Evolutionary conservation across 352 stramenopile genomes (phyloP), one percentile per base, ranked within the genome.

Genomic region (Thalassiosira exigua): DNA sequence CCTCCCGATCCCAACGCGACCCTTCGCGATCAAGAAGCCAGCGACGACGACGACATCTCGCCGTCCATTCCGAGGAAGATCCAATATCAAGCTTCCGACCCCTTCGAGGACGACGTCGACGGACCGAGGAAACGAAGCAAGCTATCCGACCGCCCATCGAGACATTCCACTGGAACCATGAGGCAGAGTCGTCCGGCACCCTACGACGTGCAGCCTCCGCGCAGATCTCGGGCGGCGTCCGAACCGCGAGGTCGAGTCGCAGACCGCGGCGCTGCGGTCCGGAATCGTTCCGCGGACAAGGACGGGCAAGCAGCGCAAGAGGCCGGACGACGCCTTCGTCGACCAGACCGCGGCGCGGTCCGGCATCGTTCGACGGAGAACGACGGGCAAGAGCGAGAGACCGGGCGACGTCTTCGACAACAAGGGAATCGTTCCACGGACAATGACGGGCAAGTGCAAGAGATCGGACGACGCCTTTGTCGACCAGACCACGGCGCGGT

Each of bases 11-110:
- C 58, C 30, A 9, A 69, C 42, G 27, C 4, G 29, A 5, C 27
- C n/a, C 41, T 51, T 33, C 41, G 30, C 41, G 67, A 14, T 54
- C 24, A 44, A 9, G 14, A 58, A 17, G 22, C 51, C 21, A 64
- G n/a, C n/a, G n/a, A 0, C 22, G 30, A 39, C 58, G 39, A 53
- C 7, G 30, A 61, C 9, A 64, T 72, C 30, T 75, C 67, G 21
- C 56, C 33, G 36, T 69, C 68, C 21, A 53, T 69, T 61, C 56
- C 68, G 0, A 53, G 68, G 36, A 67, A 76, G 27, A 64, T 61
- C 1, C n/a, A n/a, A n/a, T n/a, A n/a, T n/a, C n/a, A n/a, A n/a
- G n/a, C n/a, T n/a, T n/a, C n/a, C n/a, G n/a, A n/a, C n/a, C 29
- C 44, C 29, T 32, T 33, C 44, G 24, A 69, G 26, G 56, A 69